phyloP scores from a whole-genome alignment of 2,329 filamentous ascomycete genomes.

The Paecilomyces fulvus region DNA sequence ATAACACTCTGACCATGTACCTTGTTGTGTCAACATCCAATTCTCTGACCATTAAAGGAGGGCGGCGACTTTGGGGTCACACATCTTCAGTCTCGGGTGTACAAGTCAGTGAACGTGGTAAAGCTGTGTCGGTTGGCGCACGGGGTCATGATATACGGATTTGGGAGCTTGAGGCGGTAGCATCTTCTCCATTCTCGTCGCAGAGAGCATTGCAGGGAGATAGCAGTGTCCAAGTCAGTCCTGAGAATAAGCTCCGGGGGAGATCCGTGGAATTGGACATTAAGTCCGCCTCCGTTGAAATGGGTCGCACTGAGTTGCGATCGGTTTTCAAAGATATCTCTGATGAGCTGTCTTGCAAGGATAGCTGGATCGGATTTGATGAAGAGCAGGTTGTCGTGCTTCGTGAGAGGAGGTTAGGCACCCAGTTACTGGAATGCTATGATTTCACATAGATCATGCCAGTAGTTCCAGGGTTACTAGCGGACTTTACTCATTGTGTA shows the following conservation, averaged over 20 bases:
- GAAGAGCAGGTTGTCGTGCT: conserved; percentile 86
- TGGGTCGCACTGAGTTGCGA: conserved; percentile 18
- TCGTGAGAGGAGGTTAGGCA: conserved; percentile 59
- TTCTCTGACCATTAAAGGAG: conserved; percentile 59
- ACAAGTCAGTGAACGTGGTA: conserved; percentile 74
- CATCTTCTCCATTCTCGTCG: conserved; percentile 38
- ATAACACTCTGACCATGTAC: conserved; percentile 80
- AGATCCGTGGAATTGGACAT: conserved; percentile 9
- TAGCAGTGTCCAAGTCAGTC: conserved; percentile 46
- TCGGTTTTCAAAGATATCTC: conserved; percentile 27
- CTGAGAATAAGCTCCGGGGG: conserved; percentile 24
- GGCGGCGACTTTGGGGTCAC: conserved; percentile 78
- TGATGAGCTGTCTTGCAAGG: conserved; percentile 35
- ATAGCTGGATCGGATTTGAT: conserved; percentile 75
- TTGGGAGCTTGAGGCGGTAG: conserved; percentile 78
- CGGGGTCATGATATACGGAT: conserved; percentile 72
- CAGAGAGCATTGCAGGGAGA: conserved; percentile 37
- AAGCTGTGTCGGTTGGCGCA: conserved; percentile 79
- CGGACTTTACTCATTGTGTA: not conserved
- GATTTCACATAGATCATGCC: conserved; percentile 64
- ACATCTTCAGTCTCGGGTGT: conserved; percentile 82
- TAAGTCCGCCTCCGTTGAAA: conserved; percentile 14
- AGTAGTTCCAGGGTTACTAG: not conserved
- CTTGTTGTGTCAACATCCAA: conserved; percentile 66
- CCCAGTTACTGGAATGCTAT: conserved; percentile 71